Evolutionary conservation across 306 rosid genomes (phyloP).

Genomic region (Inga leiocalycina): DNA sequence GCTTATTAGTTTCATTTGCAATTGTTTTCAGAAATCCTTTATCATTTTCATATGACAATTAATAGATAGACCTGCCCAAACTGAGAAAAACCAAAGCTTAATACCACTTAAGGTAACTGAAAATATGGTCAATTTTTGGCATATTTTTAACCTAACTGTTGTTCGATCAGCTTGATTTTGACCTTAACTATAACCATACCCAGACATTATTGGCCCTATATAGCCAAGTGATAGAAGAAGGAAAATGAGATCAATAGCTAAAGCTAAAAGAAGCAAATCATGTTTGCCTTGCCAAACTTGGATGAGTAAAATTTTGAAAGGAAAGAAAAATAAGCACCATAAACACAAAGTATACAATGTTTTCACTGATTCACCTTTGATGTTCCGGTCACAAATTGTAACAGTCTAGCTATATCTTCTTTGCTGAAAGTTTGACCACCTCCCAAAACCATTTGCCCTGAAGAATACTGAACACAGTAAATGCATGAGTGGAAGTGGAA

Average conservation of each 20-base stretch:
- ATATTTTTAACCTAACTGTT: background rate
- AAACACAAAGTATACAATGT: slow-evolving; percentile 12
- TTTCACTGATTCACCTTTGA: slow-evolving; percentile 70
- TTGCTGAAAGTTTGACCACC: slow-evolving; percentile 85
- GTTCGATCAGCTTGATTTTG: too few relatives aligned
- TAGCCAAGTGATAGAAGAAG: background rate
- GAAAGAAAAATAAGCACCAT: background rate
- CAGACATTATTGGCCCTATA: too few relatives aligned
- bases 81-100: background rate
- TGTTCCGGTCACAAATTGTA: slow-evolving; percentile 99
- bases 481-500: too few relatives aligned
- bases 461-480: too few relatives aligned
- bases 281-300: background rate
- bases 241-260: background rate
- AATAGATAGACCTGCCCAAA: background rate
- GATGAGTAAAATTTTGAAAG: background rate
- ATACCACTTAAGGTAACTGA: background rate
- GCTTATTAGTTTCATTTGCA: background rate
- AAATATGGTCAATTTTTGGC: background rate
- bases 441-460: slow-evolving; percentile 87
- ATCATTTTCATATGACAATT: background rate
- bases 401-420: slow-evolving; percentile 98
- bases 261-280: background rate
- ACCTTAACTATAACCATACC: too few relatives aligned
- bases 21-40: background rate